Percentiles rank a stretch among this genome's conserved stretches.
These are phyloP conservation scores for Leccinum boreale DNA, from an alignment of 768 basidiomycete genomes.

Conservation along the genomic window DNA sequence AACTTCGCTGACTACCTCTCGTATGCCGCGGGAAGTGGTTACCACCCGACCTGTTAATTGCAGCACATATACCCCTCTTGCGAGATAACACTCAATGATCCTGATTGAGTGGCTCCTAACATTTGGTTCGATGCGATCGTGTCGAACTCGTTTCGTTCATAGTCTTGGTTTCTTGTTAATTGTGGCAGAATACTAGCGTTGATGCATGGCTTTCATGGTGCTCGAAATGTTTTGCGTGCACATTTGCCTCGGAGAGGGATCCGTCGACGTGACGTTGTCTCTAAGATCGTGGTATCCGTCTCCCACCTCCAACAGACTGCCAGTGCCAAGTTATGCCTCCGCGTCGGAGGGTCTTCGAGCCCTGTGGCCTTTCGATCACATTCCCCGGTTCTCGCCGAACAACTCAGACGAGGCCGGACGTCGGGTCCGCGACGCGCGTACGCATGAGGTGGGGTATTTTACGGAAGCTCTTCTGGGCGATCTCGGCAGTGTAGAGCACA, in stretches of 20 bases:
- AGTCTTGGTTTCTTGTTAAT: background rate
- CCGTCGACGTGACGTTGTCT: background rate
- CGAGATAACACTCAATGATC: background rate
- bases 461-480: too few relatives aligned
- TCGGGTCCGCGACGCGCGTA: too few relatives aligned
- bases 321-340: background rate
- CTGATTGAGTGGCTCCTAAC: background rate
- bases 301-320: background rate
- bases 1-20: slow-evolving; percentile 23
- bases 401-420: background rate
- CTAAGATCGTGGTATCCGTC: background rate
- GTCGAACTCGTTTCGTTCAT: background rate
- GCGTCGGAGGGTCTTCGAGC: too few relatives aligned
- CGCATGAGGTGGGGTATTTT: too few relatives aligned
- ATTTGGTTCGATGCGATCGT: background rate
- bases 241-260: background rate
- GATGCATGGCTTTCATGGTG: background rate
- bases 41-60: slow-evolving; percentile 16
- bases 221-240: background rate
- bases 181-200: background rate
- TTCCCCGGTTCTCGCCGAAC: background rate
- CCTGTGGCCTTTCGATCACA: background rate
- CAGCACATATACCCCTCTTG: background rate
- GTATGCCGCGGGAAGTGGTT: slow-evolving; percentile 17
- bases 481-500: too few relatives aligned